phyloP scores from a whole-genome alignment of 345 rosid species.

The Excoecaria cochinchinensis region DNA sequence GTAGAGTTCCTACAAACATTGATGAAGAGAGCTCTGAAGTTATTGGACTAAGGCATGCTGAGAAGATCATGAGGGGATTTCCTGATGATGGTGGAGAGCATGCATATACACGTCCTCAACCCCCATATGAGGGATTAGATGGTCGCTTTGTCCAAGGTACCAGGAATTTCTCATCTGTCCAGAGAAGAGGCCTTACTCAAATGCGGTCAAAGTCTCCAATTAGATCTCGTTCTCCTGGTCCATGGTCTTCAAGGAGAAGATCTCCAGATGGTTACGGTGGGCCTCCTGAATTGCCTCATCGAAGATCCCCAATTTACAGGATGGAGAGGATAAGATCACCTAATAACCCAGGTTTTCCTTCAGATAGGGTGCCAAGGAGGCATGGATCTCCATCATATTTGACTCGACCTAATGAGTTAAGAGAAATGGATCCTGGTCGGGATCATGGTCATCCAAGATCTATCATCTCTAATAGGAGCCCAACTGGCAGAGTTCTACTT shows the following conservation, averaged over 20 bases:
- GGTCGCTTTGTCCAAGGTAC: slow-evolving; percentile 52
- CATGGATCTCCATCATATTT: slow-evolving; percentile 63
- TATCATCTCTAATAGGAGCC: slow-evolving; percentile 52
- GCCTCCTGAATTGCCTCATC: slow-evolving; percentile 52
- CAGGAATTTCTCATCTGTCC: slow-evolving; percentile 48
- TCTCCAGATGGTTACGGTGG: slow-evolving; percentile 68
- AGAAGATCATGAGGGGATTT: slow-evolving; percentile 50
- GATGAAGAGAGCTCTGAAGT: slow-evolving; percentile 57
- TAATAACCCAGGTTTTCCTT: slow-evolving; percentile 54
- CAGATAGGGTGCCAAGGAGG: slow-evolving; percentile 63
- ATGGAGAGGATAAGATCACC: slow-evolving; percentile 65
- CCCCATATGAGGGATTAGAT: slow-evolving; percentile 55
- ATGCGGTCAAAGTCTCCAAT: slow-evolving; percentile 67
- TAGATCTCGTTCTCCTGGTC: slow-evolving; percentile 62
- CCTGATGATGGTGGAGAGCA: slow-evolving; percentile 47
- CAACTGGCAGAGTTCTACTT: slow-evolving; percentile 51
- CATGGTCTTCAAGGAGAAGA: slow-evolving; percentile 73
- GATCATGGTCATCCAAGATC: slow-evolving; percentile 61
- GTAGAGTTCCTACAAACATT: slow-evolving; percentile 52
- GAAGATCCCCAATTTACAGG: slow-evolving; percentile 62
- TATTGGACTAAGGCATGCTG: slow-evolving; percentile 57
- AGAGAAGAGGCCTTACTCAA: slow-evolving; percentile 47
- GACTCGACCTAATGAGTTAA: slow-evolving; percentile 53
- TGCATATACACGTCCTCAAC: slow-evolving; percentile 42
- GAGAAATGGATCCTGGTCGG: slow-evolving; percentile 55